These are phyloP conservation scores for Alnus rubra DNA, from an alignment of 306 rosid genomes.

Conservation along the genomic window DNA sequence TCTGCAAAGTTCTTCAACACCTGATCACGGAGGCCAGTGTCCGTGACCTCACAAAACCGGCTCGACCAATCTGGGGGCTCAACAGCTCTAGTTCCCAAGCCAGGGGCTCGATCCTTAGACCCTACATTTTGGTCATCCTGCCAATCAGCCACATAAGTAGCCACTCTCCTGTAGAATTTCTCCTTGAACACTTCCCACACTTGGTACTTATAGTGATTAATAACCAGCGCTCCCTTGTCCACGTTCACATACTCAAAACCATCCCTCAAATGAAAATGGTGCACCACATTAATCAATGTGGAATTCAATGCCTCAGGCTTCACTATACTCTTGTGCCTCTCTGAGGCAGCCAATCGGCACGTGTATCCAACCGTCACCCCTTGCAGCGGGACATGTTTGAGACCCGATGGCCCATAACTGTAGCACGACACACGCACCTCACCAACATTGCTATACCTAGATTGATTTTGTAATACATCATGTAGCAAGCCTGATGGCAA, in stretches of 20 bases:
- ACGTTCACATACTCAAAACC: slow-evolving; percentile 45
- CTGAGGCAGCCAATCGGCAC: slow-evolving; percentile 44
- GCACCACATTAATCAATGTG: slow-evolving; percentile 74
- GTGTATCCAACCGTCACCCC: slow-evolving; percentile 80
- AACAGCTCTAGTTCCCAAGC: slow-evolving; percentile 65
- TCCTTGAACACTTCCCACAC: slow-evolving; percentile 85
- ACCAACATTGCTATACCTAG: slow-evolving; percentile 32
- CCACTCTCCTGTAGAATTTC: slow-evolving; percentile 76
- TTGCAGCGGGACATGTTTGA: slow-evolving; percentile 32
- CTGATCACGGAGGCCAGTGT: slow-evolving; percentile 43
- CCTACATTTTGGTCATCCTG: slow-evolving; percentile 51
- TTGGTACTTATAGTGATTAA: slow-evolving; percentile 86
- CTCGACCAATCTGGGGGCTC: slow-evolving; percentile 67
- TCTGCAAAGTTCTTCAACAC: slow-evolving; percentile 39
- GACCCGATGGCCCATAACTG: slow-evolving; percentile 79
- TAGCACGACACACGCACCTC: slow-evolving; percentile 61
- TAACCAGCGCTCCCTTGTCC: slow-evolving; percentile 45
- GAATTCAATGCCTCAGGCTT: slow-evolving; percentile 64
- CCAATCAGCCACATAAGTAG: slow-evolving; percentile 82
- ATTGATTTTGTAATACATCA: slow-evolving; percentile 36
- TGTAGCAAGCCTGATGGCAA: slow-evolving; percentile 33
- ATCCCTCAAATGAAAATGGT: slow-evolving; percentile 62
- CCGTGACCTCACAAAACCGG: slow-evolving; percentile 70
- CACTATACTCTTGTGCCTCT: slow-evolving; percentile 87
- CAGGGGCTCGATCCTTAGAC: slow-evolving; percentile 80